A percentile compares a stretch with the other conserved stretches of the same genome.
Evolutionary conservation across 495 filamentous ascomycete genomes (phyloP).

Genomic region (Tuber umbilicatum): DNA sequence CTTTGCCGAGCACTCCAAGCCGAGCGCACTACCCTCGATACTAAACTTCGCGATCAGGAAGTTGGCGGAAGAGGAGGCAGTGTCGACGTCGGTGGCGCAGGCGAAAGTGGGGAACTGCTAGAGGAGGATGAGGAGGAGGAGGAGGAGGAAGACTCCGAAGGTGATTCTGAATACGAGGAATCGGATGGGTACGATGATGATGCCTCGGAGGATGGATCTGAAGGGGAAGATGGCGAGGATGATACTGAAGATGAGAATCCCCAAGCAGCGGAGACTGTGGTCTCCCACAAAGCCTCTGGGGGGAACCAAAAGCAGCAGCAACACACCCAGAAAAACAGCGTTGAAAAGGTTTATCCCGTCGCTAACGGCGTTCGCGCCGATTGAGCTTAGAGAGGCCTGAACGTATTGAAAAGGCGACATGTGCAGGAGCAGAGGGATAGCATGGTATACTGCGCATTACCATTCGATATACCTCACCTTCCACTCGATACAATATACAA

Average conservation of each 20-base stretch:
- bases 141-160: conserved; percentile 48
- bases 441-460: neutral
- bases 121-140: conserved; percentile 56
- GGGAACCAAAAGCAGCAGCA: conserved; percentile 11
- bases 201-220: conserved; percentile 47
- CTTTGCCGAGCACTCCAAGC: conserved; percentile 48
- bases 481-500: neutral
- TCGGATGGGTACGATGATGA: conserved; percentile 60
- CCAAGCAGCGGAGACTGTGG: conserved; percentile 20
- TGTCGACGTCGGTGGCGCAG: neutral
- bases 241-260: conserved; percentile 32
- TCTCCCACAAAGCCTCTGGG: neutral
- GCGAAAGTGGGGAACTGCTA: conserved; percentile 41
- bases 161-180: conserved; percentile 71
- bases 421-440: neutral
- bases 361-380: neutral
- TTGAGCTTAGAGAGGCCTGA: neutral
- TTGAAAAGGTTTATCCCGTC: neutral
- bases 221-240: conserved; percentile 36
- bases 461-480: neutral
- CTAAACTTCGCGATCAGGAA: conserved; percentile 22
- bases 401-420: neutral
- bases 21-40: conserved; percentile 38
- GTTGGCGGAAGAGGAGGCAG: neutral
- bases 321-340: neutral